These are phyloP conservation scores for Coemansia sp. DNA, from an alignment of 192 early-diverging fungal species.

Conservation along the genomic window DNA sequence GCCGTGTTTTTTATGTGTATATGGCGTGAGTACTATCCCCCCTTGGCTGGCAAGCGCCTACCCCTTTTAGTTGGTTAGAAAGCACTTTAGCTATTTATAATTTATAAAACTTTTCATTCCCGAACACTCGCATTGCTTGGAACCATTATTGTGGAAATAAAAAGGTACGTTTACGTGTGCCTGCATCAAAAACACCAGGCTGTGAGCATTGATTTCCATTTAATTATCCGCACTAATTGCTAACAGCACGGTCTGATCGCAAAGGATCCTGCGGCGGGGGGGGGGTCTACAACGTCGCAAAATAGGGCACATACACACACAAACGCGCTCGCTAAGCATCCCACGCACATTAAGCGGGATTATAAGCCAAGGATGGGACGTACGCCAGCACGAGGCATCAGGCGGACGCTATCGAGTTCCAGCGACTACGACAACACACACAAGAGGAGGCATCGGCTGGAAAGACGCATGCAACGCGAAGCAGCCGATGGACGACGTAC, in stretches of 20 bases:
- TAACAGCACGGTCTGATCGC: background rate
- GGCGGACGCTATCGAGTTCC: background rate
- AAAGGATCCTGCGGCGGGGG: too few species aligned
- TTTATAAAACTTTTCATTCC: too few species aligned
- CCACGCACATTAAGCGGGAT: background rate
- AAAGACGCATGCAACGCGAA: background rate
- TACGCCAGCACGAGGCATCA: conserved; percentile 3
- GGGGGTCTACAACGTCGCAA: too few species aligned
- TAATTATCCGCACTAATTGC: background rate
- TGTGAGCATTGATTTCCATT: too few species aligned
- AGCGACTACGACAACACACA: background rate
- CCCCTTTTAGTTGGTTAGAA: too few species aligned
- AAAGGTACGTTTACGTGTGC: too few species aligned
- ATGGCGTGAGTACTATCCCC: background rate
- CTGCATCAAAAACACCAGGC: too few species aligned
- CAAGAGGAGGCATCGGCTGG: background rate
- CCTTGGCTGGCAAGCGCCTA: too few species aligned
- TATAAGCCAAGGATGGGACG: conserved; percentile 14
- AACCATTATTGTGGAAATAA: too few species aligned
- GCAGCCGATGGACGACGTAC: background rate
- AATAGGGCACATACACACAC: background rate
- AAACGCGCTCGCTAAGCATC: too few species aligned
- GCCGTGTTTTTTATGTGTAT: background rate
- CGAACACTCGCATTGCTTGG: too few species aligned
- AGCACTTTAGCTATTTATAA: too few species aligned